Base-by-base conservation (phyloP, 371 early-diverging fungal genomes). In the Mucor piriformis region DNA sequence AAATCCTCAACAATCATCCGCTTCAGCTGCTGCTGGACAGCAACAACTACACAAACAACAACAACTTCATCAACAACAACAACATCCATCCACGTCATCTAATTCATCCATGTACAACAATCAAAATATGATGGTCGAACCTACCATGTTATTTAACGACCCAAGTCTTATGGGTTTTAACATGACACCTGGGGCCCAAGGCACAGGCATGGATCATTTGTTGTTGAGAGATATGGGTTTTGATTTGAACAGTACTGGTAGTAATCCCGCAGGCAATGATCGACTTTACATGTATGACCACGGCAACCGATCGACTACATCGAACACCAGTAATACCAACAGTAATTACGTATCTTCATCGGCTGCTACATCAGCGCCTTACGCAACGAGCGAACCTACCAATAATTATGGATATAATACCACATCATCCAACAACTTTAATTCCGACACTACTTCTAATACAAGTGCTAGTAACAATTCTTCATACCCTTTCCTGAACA, bases 201-300 rank as follows among this genome's bases (percentile, higher is more conserved):
- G 37, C n/a, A 29, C 15, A 13, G 61, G 55, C 2, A 73, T 69
- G 67, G 63, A 66, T 21, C 69, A 69, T 10, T 21, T 73, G 11
- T 25, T 73, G 1, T 57, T 72, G 11, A 64, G 72, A 42, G 57
- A 64, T 32, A 69, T 73, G 61, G 70, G 70, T 2, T 69, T 71
- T 34, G 63, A 67, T 40, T 47, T 71, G 16, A 64, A 58, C 10
- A 55, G 44, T 25, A 2, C 40, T 2, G 34, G 33, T 21, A 43
- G 16, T 6, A 16, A 43, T 4, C 18, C 23, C 20, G 13, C 55
- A 3, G 44, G 53, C 25, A 40, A 40, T 5, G 29, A 33, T 38
- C 27, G 49, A 50, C 24, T 58, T 13, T 47, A 56, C 18, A 56
- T 55, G 57, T 57, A 50, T 50, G 50, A 58, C 11, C 27, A 24